Percentiles rank a stretch among this genome's conserved stretches.
Evolutionary conservation across 2,329 filamentous ascomycete species (phyloP).

Genomic region (Beauveria australis): DNA sequence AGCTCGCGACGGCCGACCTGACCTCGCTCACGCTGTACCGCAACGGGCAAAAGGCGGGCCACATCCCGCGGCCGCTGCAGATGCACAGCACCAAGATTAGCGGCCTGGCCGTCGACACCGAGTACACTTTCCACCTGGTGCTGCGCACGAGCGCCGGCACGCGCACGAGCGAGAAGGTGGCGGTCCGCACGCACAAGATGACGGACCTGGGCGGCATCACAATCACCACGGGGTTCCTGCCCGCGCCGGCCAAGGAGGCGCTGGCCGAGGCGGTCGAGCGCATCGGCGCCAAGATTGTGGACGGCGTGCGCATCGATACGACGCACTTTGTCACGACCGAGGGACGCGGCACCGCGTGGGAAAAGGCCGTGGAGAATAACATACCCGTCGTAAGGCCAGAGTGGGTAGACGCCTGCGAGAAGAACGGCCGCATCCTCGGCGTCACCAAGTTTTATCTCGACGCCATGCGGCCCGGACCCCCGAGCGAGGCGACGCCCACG

Average conservation of each 20-base stretch:
- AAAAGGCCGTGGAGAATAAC: constrained; percentile 95
- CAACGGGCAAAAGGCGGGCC: constrained; percentile 94
- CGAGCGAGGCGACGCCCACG: constrained; percentile 24
- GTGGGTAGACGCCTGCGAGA: constrained; percentile 95
- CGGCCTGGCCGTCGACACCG: constrained; percentile 89
- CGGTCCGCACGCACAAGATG: constrained; percentile 94
- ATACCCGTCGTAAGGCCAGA: constrained; percentile 94
- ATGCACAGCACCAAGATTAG: constrained; percentile 96
- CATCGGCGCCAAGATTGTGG: constrained; percentile 87
- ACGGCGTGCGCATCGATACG: constrained; percentile 88
- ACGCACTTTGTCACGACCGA: constrained; percentile 98
- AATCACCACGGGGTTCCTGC: constrained; percentile 76
- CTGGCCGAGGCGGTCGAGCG: constrained; percentile 70
- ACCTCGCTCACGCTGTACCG: constrained; percentile 85
- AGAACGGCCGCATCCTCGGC: constrained; percentile 83
- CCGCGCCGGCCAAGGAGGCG: constrained; percentile 61
- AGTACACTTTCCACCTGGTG: constrained; percentile 91
- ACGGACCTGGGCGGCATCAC: constrained; percentile 94
- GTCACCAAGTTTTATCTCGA: constrained; percentile 96
- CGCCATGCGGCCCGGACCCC: constrained; percentile 48
- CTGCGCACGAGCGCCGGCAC: constrained; percentile 86
- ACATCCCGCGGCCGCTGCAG: constrained; percentile 77
- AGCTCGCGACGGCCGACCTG: constrained; percentile 85
- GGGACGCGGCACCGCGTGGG: constrained; percentile 81
- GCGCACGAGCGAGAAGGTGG: constrained; percentile 72